Conservation (phyloP, 2,329 filamentous ascomycete species). For the Penicillium crustosum region DNA sequence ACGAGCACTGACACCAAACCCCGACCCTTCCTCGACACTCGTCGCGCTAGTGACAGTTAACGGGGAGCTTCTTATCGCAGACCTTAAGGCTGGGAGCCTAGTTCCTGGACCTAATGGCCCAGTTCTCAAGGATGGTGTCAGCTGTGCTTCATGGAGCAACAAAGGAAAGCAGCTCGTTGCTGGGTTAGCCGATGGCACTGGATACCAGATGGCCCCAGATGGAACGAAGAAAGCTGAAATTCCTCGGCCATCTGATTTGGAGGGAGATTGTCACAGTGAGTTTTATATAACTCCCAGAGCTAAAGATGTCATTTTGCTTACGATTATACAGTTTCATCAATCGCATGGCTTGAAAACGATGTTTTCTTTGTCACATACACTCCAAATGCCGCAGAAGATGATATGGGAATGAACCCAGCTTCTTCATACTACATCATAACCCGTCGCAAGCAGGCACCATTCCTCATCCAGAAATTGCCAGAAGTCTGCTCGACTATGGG, state of each 20-base stretch:
- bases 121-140: slow-evolving; percentile 71
- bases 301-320: slow-evolving; percentile 5
- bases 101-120: slow-evolving; percentile 60
- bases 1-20: slow-evolving; percentile 76
- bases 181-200: slow-evolving; percentile 76
- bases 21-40: slow-evolving; percentile 63
- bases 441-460: slow-evolving; percentile 61
- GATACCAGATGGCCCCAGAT: slow-evolving; percentile 78
- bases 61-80: slow-evolving; percentile 80
- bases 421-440: slow-evolving; percentile 80
- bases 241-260: slow-evolving; percentile 69
- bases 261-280: slow-evolving; percentile 65
- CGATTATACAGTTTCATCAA: slow-evolving; percentile 61
- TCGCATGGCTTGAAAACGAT: slow-evolving; percentile 86
- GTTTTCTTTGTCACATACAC: slow-evolving; percentile 80
- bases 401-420: slow-evolving; percentile 53
- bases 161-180: slow-evolving; percentile 91
- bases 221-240: slow-evolving; percentile 76
- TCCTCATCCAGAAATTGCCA: slow-evolving; percentile 70
- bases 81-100: slow-evolving; percentile 67
- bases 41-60: slow-evolving; percentile 77
- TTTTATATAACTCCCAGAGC: slow-evolving; percentile 9
- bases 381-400: slow-evolving; percentile 55
- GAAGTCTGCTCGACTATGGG: slow-evolving; percentile 75
- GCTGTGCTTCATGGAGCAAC: slow-evolving; percentile 85